Percentiles rank a stretch among this genome's conserved stretches.
Conservation (phyloP, 2,329 filamentous ascomycete species). For the Chaetomium olivaceum region DNA sequence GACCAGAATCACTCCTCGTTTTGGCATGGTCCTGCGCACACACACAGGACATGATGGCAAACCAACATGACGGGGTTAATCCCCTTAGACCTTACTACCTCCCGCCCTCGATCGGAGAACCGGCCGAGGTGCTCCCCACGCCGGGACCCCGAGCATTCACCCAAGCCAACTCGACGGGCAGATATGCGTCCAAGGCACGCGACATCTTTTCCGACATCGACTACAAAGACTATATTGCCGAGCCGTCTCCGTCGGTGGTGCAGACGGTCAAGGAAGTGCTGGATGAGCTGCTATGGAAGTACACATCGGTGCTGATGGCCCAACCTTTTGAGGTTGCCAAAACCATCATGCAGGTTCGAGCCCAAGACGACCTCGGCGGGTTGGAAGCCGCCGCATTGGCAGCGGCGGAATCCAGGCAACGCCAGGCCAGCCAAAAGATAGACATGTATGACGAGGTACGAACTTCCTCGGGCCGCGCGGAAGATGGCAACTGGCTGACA, state of each 20-base stretch:
- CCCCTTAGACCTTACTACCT: constrained; percentile 72
- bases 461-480: constrained; percentile 17
- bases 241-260: constrained; percentile 71
- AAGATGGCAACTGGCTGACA: neutral
- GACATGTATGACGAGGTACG: constrained; percentile 35
- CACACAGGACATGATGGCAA: constrained; percentile 44
- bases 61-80: constrained; percentile 53
- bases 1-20: neutral
- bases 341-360: constrained; percentile 78
- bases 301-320: constrained; percentile 81
- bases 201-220: constrained; percentile 88
- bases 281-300: constrained; percentile 88
- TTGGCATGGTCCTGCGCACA: constrained; percentile 24
- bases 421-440: constrained; percentile 28
- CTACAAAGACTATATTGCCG: constrained; percentile 82
- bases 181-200: constrained; percentile 67
- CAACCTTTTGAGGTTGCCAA: constrained; percentile 98
- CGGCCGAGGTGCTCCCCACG: constrained; percentile 39
- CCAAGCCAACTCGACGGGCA: constrained; percentile 45
- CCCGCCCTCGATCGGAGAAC: constrained; percentile 56
- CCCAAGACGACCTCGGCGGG: constrained; percentile 52
- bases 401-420: constrained; percentile 37
- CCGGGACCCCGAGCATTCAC: constrained; percentile 50
- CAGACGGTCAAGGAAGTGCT: constrained; percentile 74
- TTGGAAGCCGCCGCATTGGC: constrained; percentile 35